Conservation (phyloP, 179 eudicot genomes). For the Heliamphora pulchella region DNA sequence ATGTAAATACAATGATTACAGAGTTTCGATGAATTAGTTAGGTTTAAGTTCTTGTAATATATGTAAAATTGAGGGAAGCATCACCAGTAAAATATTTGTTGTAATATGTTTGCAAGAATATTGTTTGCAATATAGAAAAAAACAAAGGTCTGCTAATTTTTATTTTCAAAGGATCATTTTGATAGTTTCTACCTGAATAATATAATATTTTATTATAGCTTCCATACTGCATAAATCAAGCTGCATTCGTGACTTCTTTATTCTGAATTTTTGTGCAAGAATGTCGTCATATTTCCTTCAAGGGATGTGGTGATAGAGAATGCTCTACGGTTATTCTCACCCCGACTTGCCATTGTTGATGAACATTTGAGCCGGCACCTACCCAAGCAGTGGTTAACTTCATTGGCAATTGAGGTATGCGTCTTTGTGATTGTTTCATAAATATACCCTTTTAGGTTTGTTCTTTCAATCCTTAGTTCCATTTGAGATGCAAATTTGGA, state of each 20-base stretch:
- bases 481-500: neutral
- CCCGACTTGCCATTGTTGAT: conserved; percentile 90
- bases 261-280: conserved; percentile 35
- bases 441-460: neutral
- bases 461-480: neutral
- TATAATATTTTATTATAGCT: neutral
- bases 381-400: conserved; percentile 87
- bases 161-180: neutral
- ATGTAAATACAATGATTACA: neutral
- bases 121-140: neutral
- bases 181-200: neutral
- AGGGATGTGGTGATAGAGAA: conserved; percentile 91
- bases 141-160: neutral
- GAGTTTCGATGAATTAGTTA: neutral
- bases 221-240: neutral
- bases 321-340: conserved; percentile 74
- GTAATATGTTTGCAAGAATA: neutral
- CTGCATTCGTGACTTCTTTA: conserved; percentile 21
- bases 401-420: conserved; percentile 71
- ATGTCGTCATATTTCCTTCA: conserved; percentile 88
- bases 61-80: neutral
- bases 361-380: conserved; percentile 71
- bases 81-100: neutral
- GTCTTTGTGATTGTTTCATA: conserved; percentile 10
- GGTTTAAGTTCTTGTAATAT: neutral